phyloP scores from a whole-genome alignment of 1,139 yeast species.

The Blastobotrys raffinosifermentans region DNA sequence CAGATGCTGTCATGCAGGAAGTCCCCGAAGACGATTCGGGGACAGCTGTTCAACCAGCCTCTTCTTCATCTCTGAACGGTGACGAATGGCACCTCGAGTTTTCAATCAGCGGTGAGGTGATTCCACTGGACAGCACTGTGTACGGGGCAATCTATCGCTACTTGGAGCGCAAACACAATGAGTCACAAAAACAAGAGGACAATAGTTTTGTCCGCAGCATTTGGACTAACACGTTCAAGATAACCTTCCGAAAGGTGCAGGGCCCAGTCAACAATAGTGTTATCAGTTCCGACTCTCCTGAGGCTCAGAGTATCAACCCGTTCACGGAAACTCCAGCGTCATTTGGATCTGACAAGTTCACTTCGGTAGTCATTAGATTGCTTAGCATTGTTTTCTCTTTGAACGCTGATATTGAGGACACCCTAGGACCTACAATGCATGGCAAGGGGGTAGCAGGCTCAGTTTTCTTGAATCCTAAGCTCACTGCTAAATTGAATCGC shows the following conservation, averaged over 20 bases:
- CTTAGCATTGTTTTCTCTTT: conserved; percentile 49
- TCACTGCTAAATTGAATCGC: conserved; percentile 79
- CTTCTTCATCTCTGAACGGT: conserved; percentile 10
- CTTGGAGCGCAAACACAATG: conserved; percentile 31
- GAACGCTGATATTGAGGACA: conserved; percentile 34
- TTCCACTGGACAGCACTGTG: conserved; percentile 68
- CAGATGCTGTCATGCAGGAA: conserved; percentile 7
- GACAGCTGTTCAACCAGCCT: no score
- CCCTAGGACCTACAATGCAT: conserved; percentile 13
- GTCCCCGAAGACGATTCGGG: conserved; percentile 14
- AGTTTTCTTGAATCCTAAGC: conserved; percentile 67
- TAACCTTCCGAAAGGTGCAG: conserved; percentile 46
- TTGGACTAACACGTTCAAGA: conserved; percentile 53
- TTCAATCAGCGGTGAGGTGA: conserved; percentile 50
- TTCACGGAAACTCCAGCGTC: conserved; percentile 27
- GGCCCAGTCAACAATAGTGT: conserved; percentile 20
- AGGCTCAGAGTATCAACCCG: conserved; percentile 32
- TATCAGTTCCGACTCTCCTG: conserved; percentile 16
- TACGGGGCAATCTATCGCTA: conserved; percentile 71
- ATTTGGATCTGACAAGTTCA: conserved; percentile 39
- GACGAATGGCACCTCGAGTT: conserved; percentile 53
- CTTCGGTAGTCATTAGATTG: conserved; percentile 49
- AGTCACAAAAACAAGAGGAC: conserved; percentile 9
- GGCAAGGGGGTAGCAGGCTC: conserved; percentile 34
- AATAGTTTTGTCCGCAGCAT: conserved; percentile 45